Evolutionary conservation across 176 grass and related monocot genomes (phyloP).

Genomic region (Aegilops longissima): DNA sequence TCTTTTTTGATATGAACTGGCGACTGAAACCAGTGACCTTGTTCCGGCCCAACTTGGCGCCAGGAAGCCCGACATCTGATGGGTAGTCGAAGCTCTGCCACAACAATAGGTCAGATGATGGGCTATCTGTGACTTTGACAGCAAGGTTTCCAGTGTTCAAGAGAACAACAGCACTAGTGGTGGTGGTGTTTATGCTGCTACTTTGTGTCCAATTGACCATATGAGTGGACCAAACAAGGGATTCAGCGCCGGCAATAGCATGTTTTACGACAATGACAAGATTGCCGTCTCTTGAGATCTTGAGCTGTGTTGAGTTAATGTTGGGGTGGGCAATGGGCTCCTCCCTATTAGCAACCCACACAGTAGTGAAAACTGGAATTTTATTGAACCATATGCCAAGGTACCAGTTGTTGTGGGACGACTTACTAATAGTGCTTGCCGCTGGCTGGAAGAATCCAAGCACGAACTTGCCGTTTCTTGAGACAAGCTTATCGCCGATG

Average conservation of each 20-base stretch:
- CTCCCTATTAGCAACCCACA: conserved; percentile 14
- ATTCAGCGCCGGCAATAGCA: not conserved
- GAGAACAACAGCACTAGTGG: not conserved
- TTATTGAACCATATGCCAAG: conserved; percentile 20
- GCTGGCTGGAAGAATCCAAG: conserved; percentile 47
- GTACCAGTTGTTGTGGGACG: not conserved
- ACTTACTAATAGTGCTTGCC: not conserved
- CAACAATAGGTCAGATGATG: not conserved
- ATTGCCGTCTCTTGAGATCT: not conserved
- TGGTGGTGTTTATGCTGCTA: not conserved
- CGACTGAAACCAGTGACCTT: not conserved
- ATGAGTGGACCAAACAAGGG: not conserved
- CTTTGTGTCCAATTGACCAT: not conserved
- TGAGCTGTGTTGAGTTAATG: not conserved
- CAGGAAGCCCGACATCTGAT: not conserved
- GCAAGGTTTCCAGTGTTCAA: not conserved
- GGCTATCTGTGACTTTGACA: not conserved
- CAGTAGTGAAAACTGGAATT: not conserved
- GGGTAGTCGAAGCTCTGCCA: conserved; percentile 12
- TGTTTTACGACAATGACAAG: not conserved
- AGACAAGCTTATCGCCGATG: conserved; percentile 19
- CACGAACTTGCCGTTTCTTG: conserved; percentile 31
- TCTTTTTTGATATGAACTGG: not conserved
- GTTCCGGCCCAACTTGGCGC: not conserved
- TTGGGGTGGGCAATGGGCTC: not conserved